Percentiles rank a stretch among this genome's conserved stretches.
These are phyloP conservation scores for Skeletonema menzelii DNA, from an alignment of 108 stramenopile genomes.

Conservation along the genomic window DNA sequence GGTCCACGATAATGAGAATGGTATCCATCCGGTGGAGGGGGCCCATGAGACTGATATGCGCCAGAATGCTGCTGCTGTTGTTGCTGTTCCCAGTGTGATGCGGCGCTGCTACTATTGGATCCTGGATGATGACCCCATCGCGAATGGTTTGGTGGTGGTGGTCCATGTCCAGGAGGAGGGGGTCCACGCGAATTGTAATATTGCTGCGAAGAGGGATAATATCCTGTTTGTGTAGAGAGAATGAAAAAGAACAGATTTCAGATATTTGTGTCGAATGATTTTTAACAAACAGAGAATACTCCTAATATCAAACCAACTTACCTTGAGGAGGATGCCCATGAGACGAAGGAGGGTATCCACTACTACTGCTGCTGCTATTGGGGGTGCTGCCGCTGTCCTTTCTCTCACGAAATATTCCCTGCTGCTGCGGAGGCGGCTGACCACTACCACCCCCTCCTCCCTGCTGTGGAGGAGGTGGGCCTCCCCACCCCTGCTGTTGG, in stretches of 20 bases:
- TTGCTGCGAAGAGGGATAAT: slow-evolving; percentile 3
- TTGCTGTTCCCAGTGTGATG: not conserved
- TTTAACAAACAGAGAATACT: not conserved
- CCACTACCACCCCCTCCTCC: not conserved
- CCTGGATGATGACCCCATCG: slow-evolving; percentile 5
- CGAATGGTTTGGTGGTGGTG: slow-evolving; percentile 2
- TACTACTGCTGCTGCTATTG: not conserved
- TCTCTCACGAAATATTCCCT: slow-evolving; percentile 1
- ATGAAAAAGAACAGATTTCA: not conserved
- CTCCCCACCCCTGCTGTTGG: not conserved
- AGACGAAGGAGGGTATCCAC: not conserved
- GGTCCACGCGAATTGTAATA: slow-evolving; percentile 5
- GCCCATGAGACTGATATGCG: slow-evolving; percentile 2
- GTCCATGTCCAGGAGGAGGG: slow-evolving; percentile 4
- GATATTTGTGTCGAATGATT: no score
- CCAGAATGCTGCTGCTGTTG: slow-evolving; percentile 1
- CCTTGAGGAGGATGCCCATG: not conserved
- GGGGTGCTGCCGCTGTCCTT: not conserved
- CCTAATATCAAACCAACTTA: not conserved
- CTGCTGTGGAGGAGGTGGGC: not conserved
- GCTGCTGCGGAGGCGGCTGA: not conserved
- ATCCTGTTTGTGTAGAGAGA: no score
- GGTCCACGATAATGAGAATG: not conserved
- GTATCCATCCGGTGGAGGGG: not conserved
- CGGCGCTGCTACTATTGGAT: not conserved